A percentile compares a stretch with the other conserved stretches of the same genome.
These are phyloP conservation scores for Mortierella sp. DNA, from an alignment of 371 early-diverging fungal species.

Conservation along the genomic window DNA sequence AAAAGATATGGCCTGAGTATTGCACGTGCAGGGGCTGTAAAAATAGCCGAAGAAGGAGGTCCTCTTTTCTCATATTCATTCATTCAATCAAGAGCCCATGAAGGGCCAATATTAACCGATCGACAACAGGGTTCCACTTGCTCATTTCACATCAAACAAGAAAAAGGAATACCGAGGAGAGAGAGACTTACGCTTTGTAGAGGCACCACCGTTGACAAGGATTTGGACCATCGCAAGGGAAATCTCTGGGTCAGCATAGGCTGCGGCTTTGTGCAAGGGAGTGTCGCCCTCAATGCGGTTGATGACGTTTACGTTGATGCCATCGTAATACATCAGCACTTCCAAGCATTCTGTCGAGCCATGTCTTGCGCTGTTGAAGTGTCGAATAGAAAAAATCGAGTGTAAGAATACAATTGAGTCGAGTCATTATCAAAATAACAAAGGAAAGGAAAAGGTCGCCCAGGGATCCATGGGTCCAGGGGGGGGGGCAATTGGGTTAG, in stretches of 20 bases:
- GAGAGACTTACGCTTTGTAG: conserved; percentile 60
- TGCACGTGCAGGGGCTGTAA: conserved; percentile 10
- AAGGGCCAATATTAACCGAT: conserved; percentile 1
- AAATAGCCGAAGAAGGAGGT: not conserved
- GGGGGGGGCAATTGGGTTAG: too few relatives aligned
- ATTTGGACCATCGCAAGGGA: conserved; percentile 69
- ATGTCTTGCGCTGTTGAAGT: conserved; percentile 63
- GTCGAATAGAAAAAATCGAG: not conserved
- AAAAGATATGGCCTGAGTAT: not conserved
- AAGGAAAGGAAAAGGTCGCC: not conserved
- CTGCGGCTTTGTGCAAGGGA: conserved; percentile 75
- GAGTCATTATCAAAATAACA: not conserved
- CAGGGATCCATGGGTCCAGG: too few relatives aligned
- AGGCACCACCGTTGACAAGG: conserved; percentile 68
- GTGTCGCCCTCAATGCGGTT: conserved; percentile 70
- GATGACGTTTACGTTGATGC: conserved; percentile 64
- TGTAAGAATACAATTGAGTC: not conserved
- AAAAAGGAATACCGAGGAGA: not conserved
- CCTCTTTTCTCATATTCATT: not conserved
- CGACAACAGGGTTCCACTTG: not conserved
- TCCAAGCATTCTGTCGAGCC: conserved; percentile 72
- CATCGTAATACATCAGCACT: conserved; percentile 60
- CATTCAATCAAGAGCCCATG: conserved; percentile 6
- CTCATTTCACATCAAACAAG: not conserved
- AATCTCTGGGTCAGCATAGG: conserved; percentile 63